Conservation (phyloP, 768 basidiomycete genomes). For the Daedaleopsis nitida region DNA sequence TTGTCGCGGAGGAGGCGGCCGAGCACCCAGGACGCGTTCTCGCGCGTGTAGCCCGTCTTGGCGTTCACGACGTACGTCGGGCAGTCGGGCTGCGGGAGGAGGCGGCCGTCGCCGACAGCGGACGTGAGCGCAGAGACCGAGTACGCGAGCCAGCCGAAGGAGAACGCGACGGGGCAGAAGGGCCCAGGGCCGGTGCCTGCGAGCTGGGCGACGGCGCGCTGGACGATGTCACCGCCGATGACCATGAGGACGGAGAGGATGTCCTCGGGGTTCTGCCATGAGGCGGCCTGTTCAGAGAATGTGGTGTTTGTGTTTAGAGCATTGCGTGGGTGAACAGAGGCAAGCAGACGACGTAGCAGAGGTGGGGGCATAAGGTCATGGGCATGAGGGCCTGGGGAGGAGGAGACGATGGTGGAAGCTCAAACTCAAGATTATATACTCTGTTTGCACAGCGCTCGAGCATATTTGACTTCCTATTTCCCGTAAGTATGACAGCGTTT, state of each 20-base stretch:
- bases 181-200: conserved; percentile 21
- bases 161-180: conserved; percentile 34
- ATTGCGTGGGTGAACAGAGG: not conserved
- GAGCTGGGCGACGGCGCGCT: conserved; percentile 34
- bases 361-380: conserved; percentile 5
- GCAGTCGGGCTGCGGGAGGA: conserved; percentile 32
- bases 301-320: conserved; percentile 1
- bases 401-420: not conserved
- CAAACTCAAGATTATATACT: too few species aligned
- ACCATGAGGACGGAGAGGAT: conserved; percentile 31
- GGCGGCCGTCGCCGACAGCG: conserved; percentile 27
- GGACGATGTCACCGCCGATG: conserved; percentile 37
- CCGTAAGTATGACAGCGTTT: too few species aligned
- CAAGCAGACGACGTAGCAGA: conserved; percentile 3
- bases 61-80: conserved; percentile 25
- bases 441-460: too few species aligned
- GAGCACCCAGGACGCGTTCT: conserved; percentile 32
- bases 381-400: not conserved
- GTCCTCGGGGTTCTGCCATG: conserved; percentile 31
- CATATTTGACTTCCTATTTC: too few species aligned
- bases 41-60: conserved; percentile 28
- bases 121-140: conserved; percentile 29
- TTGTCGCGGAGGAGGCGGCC: conserved; percentile 33
- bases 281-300: conserved; percentile 6
- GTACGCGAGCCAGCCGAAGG: conserved; percentile 38